These are phyloP conservation scores for Apophysomyces variabilis DNA, from an alignment of 371 early-diverging fungal genomes.

Conservation along the genomic window DNA sequence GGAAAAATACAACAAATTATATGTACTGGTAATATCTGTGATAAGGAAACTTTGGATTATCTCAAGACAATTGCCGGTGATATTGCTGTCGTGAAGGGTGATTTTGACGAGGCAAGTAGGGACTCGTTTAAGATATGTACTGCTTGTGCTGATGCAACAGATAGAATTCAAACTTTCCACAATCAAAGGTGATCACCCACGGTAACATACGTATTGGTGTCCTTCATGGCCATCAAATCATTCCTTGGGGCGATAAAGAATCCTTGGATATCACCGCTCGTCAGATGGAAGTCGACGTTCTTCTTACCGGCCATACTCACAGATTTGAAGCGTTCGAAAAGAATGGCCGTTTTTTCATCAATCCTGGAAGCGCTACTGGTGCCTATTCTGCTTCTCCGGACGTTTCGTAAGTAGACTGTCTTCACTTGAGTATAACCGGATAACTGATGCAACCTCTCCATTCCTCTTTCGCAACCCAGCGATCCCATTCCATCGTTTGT, in stretches of 20 bases:
- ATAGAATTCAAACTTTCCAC: conserved; percentile 63
- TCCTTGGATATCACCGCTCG: conserved; percentile 80
- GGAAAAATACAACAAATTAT: conserved; percentile 96
- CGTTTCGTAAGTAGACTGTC: conserved; percentile 37
- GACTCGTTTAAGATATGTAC: background rate
- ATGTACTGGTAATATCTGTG: conserved; percentile 89
- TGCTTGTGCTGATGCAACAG: background rate
- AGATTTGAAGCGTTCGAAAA: conserved; percentile 88
- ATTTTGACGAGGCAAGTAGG: conserved; percentile 75
- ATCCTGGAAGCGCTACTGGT: conserved; percentile 96
- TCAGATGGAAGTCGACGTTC: conserved; percentile 90
- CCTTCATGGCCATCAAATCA: conserved; percentile 88
- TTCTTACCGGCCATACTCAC: conserved; percentile 89
- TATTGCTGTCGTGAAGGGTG: conserved; percentile 82
- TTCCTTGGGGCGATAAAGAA: conserved; percentile 89
- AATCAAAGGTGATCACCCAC: conserved; percentile 73
- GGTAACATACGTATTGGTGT: conserved; percentile 84
- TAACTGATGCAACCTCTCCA: background rate
- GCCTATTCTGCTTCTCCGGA: conserved; percentile 64
- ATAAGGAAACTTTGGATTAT: conserved; percentile 85
- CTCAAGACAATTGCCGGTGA: conserved; percentile 83
- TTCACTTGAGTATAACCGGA: background rate
- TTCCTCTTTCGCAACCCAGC: conserved; percentile 25
- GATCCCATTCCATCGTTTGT: conserved; percentile 89
- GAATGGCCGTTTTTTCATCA: conserved; percentile 89